Evolutionary conservation across 441 rosid genomes (phyloP).

Genomic region (Viola pubescens): DNA sequence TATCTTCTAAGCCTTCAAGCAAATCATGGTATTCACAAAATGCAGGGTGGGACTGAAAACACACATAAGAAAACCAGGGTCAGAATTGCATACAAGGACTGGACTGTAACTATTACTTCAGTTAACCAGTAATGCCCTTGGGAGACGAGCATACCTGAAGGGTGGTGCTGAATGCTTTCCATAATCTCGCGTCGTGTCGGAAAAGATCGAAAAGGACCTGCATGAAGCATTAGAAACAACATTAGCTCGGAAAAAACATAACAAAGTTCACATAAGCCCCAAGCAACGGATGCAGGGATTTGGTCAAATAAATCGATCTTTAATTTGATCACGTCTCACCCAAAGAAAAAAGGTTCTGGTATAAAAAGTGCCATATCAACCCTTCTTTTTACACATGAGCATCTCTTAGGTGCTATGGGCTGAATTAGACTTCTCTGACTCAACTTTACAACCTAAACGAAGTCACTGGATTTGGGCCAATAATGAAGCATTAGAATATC

Average conservation of each 20-base stretch:
- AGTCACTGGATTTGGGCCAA: too few species aligned
- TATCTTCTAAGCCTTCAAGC: slow-evolving; percentile 54
- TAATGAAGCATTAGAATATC: too few species aligned
- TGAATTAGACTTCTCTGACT: too few species aligned
- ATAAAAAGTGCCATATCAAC: too few species aligned
- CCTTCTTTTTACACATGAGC: too few species aligned
- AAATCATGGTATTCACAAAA: slow-evolving; percentile 77
- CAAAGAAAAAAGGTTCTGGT: too few species aligned
- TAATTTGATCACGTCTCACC: too few species aligned
- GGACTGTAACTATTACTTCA: neutral
- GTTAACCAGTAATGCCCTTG: slow-evolving; percentile 2
- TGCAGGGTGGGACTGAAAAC: slow-evolving; percentile 52
- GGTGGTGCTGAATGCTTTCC: slow-evolving; percentile 82
- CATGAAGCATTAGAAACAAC: slow-evolving; percentile 4
- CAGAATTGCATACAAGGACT: slow-evolving; percentile 4
- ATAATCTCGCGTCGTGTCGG: slow-evolving; percentile 65
- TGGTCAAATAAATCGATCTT: too few species aligned
- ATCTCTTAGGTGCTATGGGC: too few species aligned
- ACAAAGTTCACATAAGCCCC: neutral
- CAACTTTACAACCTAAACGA: too few species aligned
- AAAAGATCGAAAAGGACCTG: slow-evolving; percentile 94
- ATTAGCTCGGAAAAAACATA: neutral
- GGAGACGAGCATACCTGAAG: slow-evolving; percentile 52
- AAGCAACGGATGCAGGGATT: neutral
- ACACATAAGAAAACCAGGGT: slow-evolving; percentile 14